These are phyloP conservation scores for Auriscalpium vulgare DNA, from an alignment of 768 basidiomycete genomes.

Conservation along the genomic window DNA sequence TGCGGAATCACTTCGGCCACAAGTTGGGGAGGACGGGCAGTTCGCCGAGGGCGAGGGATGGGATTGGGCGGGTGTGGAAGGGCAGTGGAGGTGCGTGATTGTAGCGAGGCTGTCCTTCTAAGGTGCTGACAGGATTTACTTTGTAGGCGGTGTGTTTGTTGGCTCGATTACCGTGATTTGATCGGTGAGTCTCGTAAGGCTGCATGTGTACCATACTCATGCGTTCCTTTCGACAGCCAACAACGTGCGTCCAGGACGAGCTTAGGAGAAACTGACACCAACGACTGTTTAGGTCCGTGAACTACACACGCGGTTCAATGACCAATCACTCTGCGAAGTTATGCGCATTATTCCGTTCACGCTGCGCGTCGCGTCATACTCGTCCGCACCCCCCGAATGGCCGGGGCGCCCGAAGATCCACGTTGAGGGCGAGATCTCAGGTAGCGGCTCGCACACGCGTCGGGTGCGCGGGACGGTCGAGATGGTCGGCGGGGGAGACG, in stretches of 20 bases:
- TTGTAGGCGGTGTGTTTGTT: slow-evolving; percentile 45
- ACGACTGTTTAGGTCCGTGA: slow-evolving; percentile 3
- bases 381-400: slow-evolving; percentile 17
- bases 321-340: slow-evolving; percentile 31
- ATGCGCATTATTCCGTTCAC: slow-evolving; percentile 47
- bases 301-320: slow-evolving; percentile 22
- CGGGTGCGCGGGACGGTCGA: slow-evolving; percentile 39
- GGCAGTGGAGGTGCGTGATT: slow-evolving; percentile 42
- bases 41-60: slow-evolving; percentile 31
- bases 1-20: background rate
- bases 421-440: slow-evolving; percentile 37
- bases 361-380: slow-evolving; percentile 27
- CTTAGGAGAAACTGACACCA: no score
- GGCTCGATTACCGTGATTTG: slow-evolving; percentile 51
- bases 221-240: slow-evolving; percentile 22
- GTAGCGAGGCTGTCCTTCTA: background rate
- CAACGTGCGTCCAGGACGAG: slow-evolving; percentile 22
- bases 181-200: slow-evolving; percentile 30
- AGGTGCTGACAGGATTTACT: background rate
- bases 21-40: background rate
- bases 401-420: slow-evolving; percentile 43
- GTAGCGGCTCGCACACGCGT: slow-evolving; percentile 28
- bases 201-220: no score
- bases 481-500: slow-evolving; percentile 39
- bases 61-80: slow-evolving; percentile 54